Percentiles rank a stretch among this genome's conserved stretches.
Conservation (phyloP, 305 asterid species). For the Solanum aculeatissimum region DNA sequence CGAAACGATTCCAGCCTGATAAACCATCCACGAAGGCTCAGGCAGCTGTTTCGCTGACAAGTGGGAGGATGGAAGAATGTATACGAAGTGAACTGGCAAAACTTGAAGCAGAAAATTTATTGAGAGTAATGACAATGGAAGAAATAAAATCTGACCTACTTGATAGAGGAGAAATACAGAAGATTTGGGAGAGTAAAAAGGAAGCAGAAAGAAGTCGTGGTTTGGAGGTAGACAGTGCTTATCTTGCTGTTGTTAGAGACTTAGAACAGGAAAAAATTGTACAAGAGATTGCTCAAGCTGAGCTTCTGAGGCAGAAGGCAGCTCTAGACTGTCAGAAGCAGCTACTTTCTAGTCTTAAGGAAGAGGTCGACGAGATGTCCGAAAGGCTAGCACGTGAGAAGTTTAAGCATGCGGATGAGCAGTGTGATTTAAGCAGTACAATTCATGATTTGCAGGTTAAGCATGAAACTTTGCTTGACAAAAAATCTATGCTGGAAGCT, state of each 20-base stretch:
- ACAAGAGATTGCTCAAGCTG: slow-evolving; percentile 34
- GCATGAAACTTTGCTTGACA: slow-evolving; percentile 44
- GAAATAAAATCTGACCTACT: slow-evolving; percentile 57
- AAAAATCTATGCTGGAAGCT: slow-evolving; percentile 72
- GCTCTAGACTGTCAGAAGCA: slow-evolving; percentile 83
- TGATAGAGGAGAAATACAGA: slow-evolving; percentile 61
- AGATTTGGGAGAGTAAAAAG: slow-evolving; percentile 48
- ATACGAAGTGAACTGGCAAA: slow-evolving; percentile 43
- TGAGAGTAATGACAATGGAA: slow-evolving; percentile 35
- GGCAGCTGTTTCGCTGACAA: slow-evolving; percentile 74
- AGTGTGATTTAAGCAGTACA: slow-evolving; percentile 9
- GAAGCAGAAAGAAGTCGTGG: slow-evolving; percentile 59
- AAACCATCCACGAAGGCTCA: slow-evolving; percentile 88
- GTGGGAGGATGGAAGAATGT: slow-evolving; percentile 55
- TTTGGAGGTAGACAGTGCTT: slow-evolving; percentile 35
- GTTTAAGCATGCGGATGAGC: slow-evolving; percentile 29
- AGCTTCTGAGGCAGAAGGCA: slow-evolving; percentile 55
- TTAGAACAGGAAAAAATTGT: slow-evolving; percentile 48
- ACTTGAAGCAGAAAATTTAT: slow-evolving; percentile 43
- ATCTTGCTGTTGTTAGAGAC: slow-evolving; percentile 23
- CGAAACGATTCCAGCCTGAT: slow-evolving; percentile 75
- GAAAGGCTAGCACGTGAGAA: slow-evolving; percentile 35
- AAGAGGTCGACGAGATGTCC: slow-evolving; percentile 62
- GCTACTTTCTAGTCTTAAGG: slow-evolving; percentile 54
- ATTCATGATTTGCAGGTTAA: slow-evolving; percentile 32